A percentile compares a stretch with the other conserved stretches of the same genome.
Conservation (phyloP, 768 basidiomycete genomes). For the Rhodotorula kratochvilovae region DNA sequence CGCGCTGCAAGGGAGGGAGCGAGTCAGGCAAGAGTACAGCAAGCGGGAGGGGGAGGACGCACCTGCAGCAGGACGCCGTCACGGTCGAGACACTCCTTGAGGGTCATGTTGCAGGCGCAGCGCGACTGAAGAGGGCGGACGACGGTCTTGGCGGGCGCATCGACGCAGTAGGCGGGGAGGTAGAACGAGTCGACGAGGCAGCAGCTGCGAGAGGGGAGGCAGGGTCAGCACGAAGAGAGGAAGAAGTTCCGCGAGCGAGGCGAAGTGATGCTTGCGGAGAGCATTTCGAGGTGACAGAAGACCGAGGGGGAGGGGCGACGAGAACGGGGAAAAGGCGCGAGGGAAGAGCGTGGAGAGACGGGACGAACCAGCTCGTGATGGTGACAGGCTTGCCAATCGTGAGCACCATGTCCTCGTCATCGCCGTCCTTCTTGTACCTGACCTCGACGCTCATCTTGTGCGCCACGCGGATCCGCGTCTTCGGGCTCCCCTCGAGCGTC, state of each 20-base stretch:
- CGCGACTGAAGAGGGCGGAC: background rate
- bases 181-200: slow-evolving; percentile 21
- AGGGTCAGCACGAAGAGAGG: too few species aligned
- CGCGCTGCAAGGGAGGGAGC: background rate
- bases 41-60: background rate
- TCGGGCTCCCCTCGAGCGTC: slow-evolving; percentile 18
- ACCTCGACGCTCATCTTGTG: slow-evolving; percentile 26
- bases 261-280: too few species aligned
- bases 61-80: slow-evolving; percentile 1
- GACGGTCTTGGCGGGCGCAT: slow-evolving; percentile 3
- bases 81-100: slow-evolving; percentile 2
- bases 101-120: slow-evolving; percentile 5
- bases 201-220: slow-evolving; percentile 10
- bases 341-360: too few species aligned
- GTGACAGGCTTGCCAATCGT: slow-evolving; percentile 24
- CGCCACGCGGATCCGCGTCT: slow-evolving; percentile 17
- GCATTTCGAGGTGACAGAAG: too few species aligned
- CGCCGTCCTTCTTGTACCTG: slow-evolving; percentile 4
- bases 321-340: background rate
- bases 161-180: slow-evolving; percentile 20
- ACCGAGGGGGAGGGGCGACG: background rate
- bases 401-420: slow-evolving; percentile 15
- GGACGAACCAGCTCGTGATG: slow-evolving; percentile 23
- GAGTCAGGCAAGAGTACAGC: background rate
- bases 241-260: too few species aligned